Conservation (phyloP, 371 early-diverging fungal species). For the Globomyces sp. region DNA sequence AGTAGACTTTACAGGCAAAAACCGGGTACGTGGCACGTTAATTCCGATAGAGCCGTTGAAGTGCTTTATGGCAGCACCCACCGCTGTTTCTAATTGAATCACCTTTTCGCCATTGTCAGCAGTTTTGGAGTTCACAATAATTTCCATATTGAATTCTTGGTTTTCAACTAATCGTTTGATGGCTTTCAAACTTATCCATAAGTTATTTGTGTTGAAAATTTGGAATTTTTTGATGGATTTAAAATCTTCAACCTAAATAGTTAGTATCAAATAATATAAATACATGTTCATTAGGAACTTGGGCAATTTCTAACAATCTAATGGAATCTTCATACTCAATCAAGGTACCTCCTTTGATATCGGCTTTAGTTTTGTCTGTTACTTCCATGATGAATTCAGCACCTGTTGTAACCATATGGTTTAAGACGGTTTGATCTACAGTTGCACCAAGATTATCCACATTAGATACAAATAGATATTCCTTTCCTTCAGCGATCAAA, state of each 20-base stretch:
- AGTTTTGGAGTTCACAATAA: conserved; percentile 98
- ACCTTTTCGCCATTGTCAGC: conserved; percentile 87
- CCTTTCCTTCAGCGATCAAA: conserved; percentile 95
- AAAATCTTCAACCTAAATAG: conserved; percentile 78
- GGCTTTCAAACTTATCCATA: conserved; percentile 96
- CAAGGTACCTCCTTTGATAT: conserved; percentile 99
- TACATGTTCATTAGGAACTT: conserved; percentile 96
- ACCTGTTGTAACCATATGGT: conserved; percentile 85
- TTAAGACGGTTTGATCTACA: conserved; percentile 91
- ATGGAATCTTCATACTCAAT: conserved; percentile 96
- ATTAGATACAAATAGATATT: conserved; percentile 98
- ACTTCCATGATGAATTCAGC: conserved; percentile 99
- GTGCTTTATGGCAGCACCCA: conserved; percentile 99
- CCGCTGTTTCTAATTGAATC: conserved; percentile 99
- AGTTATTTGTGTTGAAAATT: conserved; percentile 99
- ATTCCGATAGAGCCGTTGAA: conserved; percentile 96
- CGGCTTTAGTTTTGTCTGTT: conserved; percentile 99
- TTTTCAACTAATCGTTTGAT: conserved; percentile 91
- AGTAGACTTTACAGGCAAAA: conserved; percentile 99
- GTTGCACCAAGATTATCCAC: conserved; percentile 99
- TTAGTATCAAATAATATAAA: neutral
- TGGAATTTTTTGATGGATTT: conserved; percentile 99
- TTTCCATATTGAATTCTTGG: conserved; percentile 85
- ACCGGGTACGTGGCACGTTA: conserved; percentile 97
- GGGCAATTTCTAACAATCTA: conserved; percentile 98